A percentile compares a stretch with the other conserved stretches of the same genome.
These are phyloP conservation scores for Daldinia loculata DNA, from an alignment of 495 filamentous ascomycete genomes.

Conservation along the genomic window DNA sequence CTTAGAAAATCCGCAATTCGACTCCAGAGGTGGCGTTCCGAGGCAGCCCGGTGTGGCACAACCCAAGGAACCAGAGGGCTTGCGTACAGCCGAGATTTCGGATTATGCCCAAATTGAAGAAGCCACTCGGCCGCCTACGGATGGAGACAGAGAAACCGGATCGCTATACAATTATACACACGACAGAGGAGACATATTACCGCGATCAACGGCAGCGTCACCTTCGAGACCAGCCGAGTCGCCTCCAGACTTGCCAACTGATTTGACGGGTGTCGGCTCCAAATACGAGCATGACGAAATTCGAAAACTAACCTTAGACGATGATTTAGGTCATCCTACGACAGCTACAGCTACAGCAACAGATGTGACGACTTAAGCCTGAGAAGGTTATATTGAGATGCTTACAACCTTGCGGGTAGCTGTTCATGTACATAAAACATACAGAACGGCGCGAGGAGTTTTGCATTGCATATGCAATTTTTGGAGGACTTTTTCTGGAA, in stretches of 20 bases:
- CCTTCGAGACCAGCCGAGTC: constrained; percentile 15
- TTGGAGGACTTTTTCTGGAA: neutral
- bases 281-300: constrained; percentile 27
- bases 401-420: constrained; percentile 2
- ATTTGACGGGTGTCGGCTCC: constrained; percentile 32
- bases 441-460: constrained; percentile 34
- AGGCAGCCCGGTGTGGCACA: neutral
- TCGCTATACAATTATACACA: constrained; percentile 26
- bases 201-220: constrained; percentile 40
- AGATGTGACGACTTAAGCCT: constrained; percentile 32
- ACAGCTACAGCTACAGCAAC: constrained; percentile 11
- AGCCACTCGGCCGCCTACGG: constrained; percentile 6
- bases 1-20: constrained; percentile 10
- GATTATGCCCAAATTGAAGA: constrained; percentile 2
- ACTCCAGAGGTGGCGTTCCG: constrained; percentile 1
- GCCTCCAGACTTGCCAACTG: constrained; percentile 22
- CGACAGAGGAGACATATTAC: constrained; percentile 36
- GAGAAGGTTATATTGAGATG: constrained; percentile 19
- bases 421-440: constrained; percentile 24
- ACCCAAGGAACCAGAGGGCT: neutral
- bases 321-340: constrained; percentile 29
- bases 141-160: constrained; percentile 13
- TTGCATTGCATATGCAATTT: constrained; percentile 25
- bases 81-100: neutral
- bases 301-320: constrained; percentile 23